Evolutionary conservation across 2,329 filamentous ascomycete species (phyloP), one percentile per base, ranked within the genome.

Genomic region (Monascus ruber): DNA sequence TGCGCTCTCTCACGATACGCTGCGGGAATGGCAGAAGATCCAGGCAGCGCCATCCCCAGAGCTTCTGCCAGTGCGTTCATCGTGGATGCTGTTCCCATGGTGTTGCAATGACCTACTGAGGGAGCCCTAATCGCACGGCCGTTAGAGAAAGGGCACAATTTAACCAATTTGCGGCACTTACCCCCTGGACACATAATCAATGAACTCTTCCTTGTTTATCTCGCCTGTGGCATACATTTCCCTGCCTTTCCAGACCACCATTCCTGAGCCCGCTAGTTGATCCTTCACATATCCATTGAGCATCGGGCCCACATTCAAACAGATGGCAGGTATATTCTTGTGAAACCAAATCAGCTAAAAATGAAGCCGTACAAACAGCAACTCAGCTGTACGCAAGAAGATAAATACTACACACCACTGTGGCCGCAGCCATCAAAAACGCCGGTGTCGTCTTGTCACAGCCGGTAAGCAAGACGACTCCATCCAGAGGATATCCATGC

Each of bases 401-500:
- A 31, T 1, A 24, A 25, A 28, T 10, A 31, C 28, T 17, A 56
- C 53, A 41, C 42, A 65, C 63, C 51, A 73, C 60, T 2, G 69
- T 71, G 31, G 69, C 68, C 4, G 70, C 69, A 9, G 70, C 70
- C 70, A 73, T 73, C 35, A 73, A 52, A 37, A 60, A 66, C 9
- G 68, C 70, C 9, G 70, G 70, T 0, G 69, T 72, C 4, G 69
- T 73, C 60, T 73, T 73, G 45, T 73, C 70, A 52, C 70, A 73
- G 6, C 70, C 70, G 0, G 70, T 72, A 36, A 72, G 56, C 25
- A 72, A 52, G 10, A 73, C 69, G 24, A 73, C 64, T 24, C 69
- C 70, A 47, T 73, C 70, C 36, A 73, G 54, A 4, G 66, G 66
- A 53, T 72, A 72, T 0, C 62, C 66, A 40, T 64, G 59, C 31